phyloP scores from a whole-genome alignment of 805 yeast genomes.

The Candida sanyiensis region DNA sequence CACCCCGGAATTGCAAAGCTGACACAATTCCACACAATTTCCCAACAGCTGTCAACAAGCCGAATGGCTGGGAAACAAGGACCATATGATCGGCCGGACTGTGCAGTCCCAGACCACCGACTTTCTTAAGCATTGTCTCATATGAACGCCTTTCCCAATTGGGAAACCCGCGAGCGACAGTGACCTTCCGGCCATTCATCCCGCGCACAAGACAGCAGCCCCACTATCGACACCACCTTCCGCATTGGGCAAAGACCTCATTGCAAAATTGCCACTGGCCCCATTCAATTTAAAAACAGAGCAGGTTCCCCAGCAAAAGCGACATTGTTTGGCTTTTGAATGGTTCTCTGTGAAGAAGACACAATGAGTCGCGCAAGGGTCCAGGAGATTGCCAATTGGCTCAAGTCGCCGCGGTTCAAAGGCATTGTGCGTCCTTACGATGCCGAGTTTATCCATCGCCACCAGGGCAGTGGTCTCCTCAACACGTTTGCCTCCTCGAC shows the following conservation, averaged over 20 bases:
- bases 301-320: too few relatives aligned
- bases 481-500: slow-evolving; percentile 39
- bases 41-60: not conserved
- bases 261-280: not conserved
- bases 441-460: slow-evolving; percentile 46
- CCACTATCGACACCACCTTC: slow-evolving; percentile 1
- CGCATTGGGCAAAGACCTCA: slow-evolving; percentile 1
- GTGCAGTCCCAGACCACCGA: too few relatives aligned
- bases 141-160: not conserved
- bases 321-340: too few relatives aligned
- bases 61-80: too few relatives aligned
- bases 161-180: not conserved
- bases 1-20: not conserved
- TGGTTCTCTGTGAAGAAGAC: too few relatives aligned
- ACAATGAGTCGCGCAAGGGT: slow-evolving; percentile 1
- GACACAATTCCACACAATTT: not conserved
- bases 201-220: slow-evolving; percentile 1
- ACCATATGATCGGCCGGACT: too few relatives aligned
- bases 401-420: slow-evolving; percentile 41
- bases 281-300: too few relatives aligned
- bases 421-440: slow-evolving; percentile 46
- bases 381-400: slow-evolving; percentile 33
- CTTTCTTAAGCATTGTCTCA: too few relatives aligned
- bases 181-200: not conserved
- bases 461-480: slow-evolving; percentile 43